These are phyloP conservation scores for Nakazawaea sp. DNA, from an alignment of 805 yeast species.

Conservation along the genomic window DNA sequence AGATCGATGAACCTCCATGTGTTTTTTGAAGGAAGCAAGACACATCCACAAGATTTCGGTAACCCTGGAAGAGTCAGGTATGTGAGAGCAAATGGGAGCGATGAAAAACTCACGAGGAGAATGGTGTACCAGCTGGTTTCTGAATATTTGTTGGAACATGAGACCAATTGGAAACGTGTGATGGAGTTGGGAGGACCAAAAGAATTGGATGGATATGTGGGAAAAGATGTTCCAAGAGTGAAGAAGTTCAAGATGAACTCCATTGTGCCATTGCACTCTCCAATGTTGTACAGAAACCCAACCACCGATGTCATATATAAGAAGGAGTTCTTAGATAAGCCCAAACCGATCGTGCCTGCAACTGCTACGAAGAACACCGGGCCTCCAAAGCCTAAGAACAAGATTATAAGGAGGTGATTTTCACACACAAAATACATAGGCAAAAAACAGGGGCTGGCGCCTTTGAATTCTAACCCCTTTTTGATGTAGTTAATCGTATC, in stretches of 20 bases:
- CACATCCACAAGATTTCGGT: conserved; percentile 96
- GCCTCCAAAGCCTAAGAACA: conserved; percentile 49
- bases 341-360: conserved; percentile 33
- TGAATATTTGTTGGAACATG: conserved; percentile 49
- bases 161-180: conserved; percentile 61
- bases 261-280: conserved; percentile 83
- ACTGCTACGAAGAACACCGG: conserved; percentile 27
- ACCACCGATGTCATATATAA: conserved; percentile 66
- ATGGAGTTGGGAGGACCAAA: conserved; percentile 61
- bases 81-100: conserved; percentile 41
- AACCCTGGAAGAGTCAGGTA: conserved; percentile 88
- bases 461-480: too few relatives aligned
- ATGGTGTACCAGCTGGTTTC: conserved; percentile 56
- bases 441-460: too few relatives aligned
- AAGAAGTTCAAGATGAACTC: conserved; percentile 81
- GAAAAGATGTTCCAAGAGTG: conserved; percentile 66
- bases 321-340: conserved; percentile 19
- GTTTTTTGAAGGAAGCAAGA: conserved; percentile 70
- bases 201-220: conserved; percentile 48
- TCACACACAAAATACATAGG: conserved; percentile 39
- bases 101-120: conserved; percentile 46
- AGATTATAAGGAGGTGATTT: conserved; percentile 46
- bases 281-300: conserved; percentile 77
- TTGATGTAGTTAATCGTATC: too few relatives aligned
- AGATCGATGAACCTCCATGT: conserved; percentile 20